phyloP scores from a whole-genome alignment of 2,329 filamentous ascomycete species.

The Gyromitra esculenta region DNA sequence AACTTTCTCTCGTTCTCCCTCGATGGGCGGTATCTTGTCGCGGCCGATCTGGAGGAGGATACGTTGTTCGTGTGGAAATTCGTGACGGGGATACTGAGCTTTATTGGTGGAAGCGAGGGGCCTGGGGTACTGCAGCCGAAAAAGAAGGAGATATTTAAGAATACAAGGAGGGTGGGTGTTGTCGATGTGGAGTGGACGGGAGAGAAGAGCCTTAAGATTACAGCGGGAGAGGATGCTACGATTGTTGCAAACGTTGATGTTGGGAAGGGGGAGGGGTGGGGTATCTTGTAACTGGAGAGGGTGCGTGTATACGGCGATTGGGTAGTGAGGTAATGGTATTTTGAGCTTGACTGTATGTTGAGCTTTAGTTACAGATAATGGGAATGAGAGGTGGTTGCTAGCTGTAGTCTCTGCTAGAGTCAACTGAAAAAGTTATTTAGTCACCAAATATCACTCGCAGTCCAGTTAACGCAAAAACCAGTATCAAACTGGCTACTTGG shows the following conservation, averaged over 20 bases:
- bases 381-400: background rate
- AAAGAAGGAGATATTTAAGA: slow-evolving; percentile 52
- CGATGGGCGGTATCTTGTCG: slow-evolving; percentile 55
- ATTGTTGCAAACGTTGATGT: slow-evolving; percentile 38
- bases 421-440: background rate
- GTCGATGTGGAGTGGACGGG: slow-evolving; percentile 54
- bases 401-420: background rate
- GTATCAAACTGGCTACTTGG: background rate
- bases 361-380: background rate
- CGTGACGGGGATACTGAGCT: slow-evolving; percentile 55
- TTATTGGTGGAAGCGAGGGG: slow-evolving; percentile 56
- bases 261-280: slow-evolving; percentile 39
- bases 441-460: background rate
- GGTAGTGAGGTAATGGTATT: slow-evolving; percentile 3
- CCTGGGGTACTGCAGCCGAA: slow-evolving; percentile 47
- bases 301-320: background rate
- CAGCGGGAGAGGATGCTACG: slow-evolving; percentile 51
- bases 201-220: slow-evolving; percentile 56
- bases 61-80: slow-evolving; percentile 56
- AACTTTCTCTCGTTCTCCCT: slow-evolving; percentile 54
- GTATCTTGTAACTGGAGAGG: slow-evolving; percentile 27
- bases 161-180: slow-evolving; percentile 48
- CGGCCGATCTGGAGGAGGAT: slow-evolving; percentile 53
- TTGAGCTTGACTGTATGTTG: background rate
- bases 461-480: background rate